Base-by-base conservation (phyloP, 2,329 filamentous ascomycete species). In the Aquanectria penicillioides region DNA sequence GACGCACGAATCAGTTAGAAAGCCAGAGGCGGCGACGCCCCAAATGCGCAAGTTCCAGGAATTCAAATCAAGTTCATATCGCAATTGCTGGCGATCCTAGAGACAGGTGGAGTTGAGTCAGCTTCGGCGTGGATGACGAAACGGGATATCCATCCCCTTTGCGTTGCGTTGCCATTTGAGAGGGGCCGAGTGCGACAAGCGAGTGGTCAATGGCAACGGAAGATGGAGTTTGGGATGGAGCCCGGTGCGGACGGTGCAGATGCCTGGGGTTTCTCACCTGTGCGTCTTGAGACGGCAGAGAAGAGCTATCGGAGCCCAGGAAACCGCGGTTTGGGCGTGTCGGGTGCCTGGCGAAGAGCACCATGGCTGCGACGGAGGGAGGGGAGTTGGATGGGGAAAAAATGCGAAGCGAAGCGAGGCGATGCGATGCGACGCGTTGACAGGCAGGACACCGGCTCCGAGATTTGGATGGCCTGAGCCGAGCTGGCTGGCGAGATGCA, bases 11-110 rank as follows among this genome's bases (percentile, higher is more conserved):
- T 84, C 82, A 26, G 82, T 84, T 18, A 84, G 73, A 60, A 84
- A 84, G 8, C 82, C 82, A 0, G 82, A 84, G 40, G 82, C 82
- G n/a, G 81, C 81, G 25, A 84, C 81, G 3, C 79, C 81, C 81
- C 81, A 84, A 37, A 84, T 83, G 36, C 82, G 77, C 47, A 84
- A 69, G 66, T 84, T 84, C 81, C 81, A 84, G 1, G 80, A 80
- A 66, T 84, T 84, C 15, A 84, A 73, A 59, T 84, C 81, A 29
- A 84, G 77, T 65, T 84, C 81, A 66, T 83, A 83, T 57, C 81
- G 78, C 29, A 84, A 65, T 64, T 84, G 82, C 54, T 78, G 75
- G 46, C 82, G 81, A 68, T 84, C 81, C 81, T 83, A 63, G 60
- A 37, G 29, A 44, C 38, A 29, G 37, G 38, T 34, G 54, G 59